These are phyloP conservation scores for Mortierella sp. DNA, from an alignment of 371 early-diverging fungal genomes.

Conservation along the genomic window DNA sequence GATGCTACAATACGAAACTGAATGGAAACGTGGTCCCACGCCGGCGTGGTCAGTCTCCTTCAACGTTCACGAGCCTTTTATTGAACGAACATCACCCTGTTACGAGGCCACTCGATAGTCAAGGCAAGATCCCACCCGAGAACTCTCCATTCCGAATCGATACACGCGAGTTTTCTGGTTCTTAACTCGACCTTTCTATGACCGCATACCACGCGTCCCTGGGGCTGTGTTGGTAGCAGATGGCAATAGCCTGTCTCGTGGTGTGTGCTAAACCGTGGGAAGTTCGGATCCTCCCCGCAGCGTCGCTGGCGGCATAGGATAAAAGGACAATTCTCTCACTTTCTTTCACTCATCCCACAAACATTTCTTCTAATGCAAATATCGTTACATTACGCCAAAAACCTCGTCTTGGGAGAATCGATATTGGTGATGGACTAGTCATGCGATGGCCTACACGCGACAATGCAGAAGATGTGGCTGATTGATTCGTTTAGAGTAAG, in stretches of 20 bases:
- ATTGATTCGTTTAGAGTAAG: constrained; percentile 2
- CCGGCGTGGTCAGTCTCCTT: constrained; percentile 6
- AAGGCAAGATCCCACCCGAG: constrained; percentile 5
- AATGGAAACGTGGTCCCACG: constrained; percentile 15
- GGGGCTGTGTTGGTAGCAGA: too few species aligned
- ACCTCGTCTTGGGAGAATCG: constrained; percentile 17
- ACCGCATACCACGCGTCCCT: too few species aligned
- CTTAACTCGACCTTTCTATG: too few species aligned
- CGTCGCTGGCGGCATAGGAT: too few species aligned
- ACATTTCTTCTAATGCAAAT: too few species aligned
- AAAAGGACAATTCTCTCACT: too few species aligned
- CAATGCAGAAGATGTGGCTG: constrained; percentile 13
- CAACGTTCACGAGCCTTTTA: background rate
- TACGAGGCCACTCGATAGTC: constrained; percentile 11
- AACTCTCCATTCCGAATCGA: constrained; percentile 8
- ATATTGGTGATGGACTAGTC: constrained; percentile 29
- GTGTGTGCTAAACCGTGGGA: too few species aligned
- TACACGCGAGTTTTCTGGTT: constrained; percentile 45
- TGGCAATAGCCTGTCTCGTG: too few species aligned
- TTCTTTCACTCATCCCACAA: too few species aligned
- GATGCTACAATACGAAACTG: constrained; percentile 16
- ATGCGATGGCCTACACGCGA: constrained; percentile 38
- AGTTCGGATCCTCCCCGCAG: too few species aligned
- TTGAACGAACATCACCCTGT: constrained; percentile 17
- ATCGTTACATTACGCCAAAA: background rate